A percentile compares a stretch with the other conserved stretches of the same genome.
These are phyloP conservation scores for Colletotrichum liriopes DNA, from an alignment of 2,329 filamentous ascomycete species.

Conservation along the genomic window DNA sequence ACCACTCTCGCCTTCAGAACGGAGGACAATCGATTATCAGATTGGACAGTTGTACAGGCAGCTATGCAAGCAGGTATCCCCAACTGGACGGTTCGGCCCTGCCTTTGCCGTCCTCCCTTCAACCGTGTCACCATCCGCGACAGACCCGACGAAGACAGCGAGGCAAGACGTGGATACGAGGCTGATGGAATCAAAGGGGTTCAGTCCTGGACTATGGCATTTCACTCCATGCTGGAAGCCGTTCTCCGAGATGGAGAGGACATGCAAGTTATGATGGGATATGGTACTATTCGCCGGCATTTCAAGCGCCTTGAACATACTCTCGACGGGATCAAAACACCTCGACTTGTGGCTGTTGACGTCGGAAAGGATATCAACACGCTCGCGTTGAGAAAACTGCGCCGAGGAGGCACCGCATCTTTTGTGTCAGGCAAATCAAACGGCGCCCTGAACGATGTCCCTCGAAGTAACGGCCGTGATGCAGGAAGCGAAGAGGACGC, in stretches of 20 bases:
- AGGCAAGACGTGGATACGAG: slow-evolving; percentile 36
- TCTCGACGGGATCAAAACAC: slow-evolving; percentile 67
- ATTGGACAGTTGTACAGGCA: slow-evolving; percentile 62
- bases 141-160: background rate
- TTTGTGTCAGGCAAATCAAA: background rate
- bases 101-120: slow-evolving; percentile 54
- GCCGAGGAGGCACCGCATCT: background rate
- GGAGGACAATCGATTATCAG: slow-evolving; percentile 61
- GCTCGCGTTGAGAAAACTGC: slow-evolving; percentile 54
- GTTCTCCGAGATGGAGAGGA: slow-evolving; percentile 74
- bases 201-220: slow-evolving; percentile 69
- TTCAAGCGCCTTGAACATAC: slow-evolving; percentile 64
- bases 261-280: slow-evolving; percentile 71
- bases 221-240: slow-evolving; percentile 70
- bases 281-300: slow-evolving; percentile 68
- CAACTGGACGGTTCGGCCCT: slow-evolving; percentile 66
- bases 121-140: background rate
- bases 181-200: slow-evolving; percentile 36
- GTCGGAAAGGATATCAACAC: slow-evolving; percentile 66
- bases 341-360: slow-evolving; percentile 70
- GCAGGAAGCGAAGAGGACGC: slow-evolving; percentile 18
- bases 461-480: slow-evolving; percentile 15
- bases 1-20: slow-evolving; percentile 54
- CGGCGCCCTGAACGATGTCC: slow-evolving; percentile 13
- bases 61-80: slow-evolving; percentile 61